Conservation (phyloP, 1,284 basidiomycete genomes). For the Flammula alnicola region DNA sequence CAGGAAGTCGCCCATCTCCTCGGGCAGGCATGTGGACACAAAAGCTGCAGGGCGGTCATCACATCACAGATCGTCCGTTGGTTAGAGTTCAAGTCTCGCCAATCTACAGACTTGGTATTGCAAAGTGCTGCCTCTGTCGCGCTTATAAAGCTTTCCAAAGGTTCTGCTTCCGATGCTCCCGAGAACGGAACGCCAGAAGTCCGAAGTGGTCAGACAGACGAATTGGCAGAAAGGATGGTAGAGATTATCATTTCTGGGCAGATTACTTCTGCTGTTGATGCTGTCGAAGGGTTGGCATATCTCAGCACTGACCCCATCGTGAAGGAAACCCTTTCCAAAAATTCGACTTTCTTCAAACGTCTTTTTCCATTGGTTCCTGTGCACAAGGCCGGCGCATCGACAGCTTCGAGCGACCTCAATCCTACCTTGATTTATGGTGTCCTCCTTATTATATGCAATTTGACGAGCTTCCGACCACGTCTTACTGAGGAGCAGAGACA, state of each 20-base stretch:
- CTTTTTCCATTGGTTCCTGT: conserved; percentile 66
- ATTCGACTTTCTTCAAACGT: conserved; percentile 58
- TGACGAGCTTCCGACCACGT: conserved; percentile 71
- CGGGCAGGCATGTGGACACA: conserved; percentile 74
- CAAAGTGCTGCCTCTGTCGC: conserved; percentile 73
- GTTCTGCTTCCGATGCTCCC: conserved; percentile 51
- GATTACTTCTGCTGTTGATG: conserved; percentile 55
- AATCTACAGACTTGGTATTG: conserved; percentile 49
- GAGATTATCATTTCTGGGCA: conserved; percentile 51
- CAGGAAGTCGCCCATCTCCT: conserved; percentile 71
- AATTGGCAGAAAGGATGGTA: conserved; percentile 63
- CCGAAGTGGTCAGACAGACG: conserved; percentile 38
- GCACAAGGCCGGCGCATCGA: conserved; percentile 42
- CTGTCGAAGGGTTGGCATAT: conserved; percentile 85
- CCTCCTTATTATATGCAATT: conserved; percentile 73
- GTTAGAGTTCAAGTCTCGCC: conserved; percentile 61
- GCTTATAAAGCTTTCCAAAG: conserved; percentile 77
- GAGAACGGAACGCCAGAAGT: conserved; percentile 36
- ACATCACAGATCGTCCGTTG: conserved; percentile 59
- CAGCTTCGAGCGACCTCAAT: conserved; percentile 27
- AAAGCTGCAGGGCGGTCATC: conserved; percentile 66
- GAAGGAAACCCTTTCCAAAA: conserved; percentile 67
- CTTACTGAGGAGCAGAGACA: conserved; percentile 82
- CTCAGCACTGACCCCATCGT: conserved; percentile 69
- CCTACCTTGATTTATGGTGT: conserved; percentile 76